Percentiles rank a stretch among this genome's conserved stretches.
phyloP scores from a whole-genome alignment of 306 rosid species.

The Macrotyloma uniflorum region DNA sequence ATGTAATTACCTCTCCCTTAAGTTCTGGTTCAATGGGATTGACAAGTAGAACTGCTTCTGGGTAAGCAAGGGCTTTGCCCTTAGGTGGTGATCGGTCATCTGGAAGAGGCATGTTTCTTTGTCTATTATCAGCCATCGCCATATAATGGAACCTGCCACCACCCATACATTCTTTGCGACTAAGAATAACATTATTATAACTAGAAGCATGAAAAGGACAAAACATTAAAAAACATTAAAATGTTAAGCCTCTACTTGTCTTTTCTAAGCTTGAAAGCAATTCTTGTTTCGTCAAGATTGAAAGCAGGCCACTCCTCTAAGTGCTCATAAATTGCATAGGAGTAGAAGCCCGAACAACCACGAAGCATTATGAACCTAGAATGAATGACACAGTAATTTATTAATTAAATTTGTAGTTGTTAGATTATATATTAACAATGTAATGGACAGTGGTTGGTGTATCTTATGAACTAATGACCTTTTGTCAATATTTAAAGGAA shows the following conservation, averaged over 20 bases:
- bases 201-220: background rate
- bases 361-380: conserved; percentile 84
- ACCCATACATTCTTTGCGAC: background rate
- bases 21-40: conserved; percentile 74
- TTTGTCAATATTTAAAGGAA: conserved; percentile 85
- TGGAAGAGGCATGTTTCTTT: conserved; percentile 87
- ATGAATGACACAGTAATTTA: conserved; percentile 2
- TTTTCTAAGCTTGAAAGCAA: conserved; percentile 91
- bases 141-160: conserved; percentile 81
- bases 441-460: background rate
- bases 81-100: conserved; percentile 63
- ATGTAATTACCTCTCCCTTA: conserved; percentile 69
- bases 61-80: conserved; percentile 67
- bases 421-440: background rate
- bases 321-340: conserved; percentile 92
- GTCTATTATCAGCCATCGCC: conserved; percentile 92
- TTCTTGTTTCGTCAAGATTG: conserved; percentile 78
- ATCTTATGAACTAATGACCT: conserved; percentile 51
- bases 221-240: background rate
- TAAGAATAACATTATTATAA: background rate
- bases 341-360: conserved; percentile 81
- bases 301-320: conserved; percentile 80
- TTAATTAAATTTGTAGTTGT: background rate
- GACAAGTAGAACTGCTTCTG: conserved; percentile 84
- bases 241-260: conserved; percentile 59